Conservation (phyloP, 2,329 filamentous ascomycete species). For the Fusarium oligoseptatum region DNA sequence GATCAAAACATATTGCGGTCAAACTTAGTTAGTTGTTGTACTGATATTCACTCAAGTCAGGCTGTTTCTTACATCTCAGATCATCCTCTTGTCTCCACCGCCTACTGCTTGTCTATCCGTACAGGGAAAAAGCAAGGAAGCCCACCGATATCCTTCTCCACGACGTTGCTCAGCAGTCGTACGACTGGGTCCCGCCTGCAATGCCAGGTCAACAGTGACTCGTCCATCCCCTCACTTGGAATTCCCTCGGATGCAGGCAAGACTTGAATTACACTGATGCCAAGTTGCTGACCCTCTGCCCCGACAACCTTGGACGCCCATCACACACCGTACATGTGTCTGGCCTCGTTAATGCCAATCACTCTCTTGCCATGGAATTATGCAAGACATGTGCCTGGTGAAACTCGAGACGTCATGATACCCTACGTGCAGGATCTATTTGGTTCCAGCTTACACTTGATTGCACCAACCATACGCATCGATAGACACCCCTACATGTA, state of each 20-base stretch:
- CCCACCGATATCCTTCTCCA: not conserved
- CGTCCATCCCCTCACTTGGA: not conserved
- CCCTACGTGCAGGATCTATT: not conserved
- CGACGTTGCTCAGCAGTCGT: slow-evolving; percentile 2
- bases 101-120: not conserved
- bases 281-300: not conserved
- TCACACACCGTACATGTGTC: not conserved
- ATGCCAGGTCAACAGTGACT: not conserved
- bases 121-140: not conserved
- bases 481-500: not conserved
- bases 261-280: not conserved
- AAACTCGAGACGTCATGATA: not conserved
- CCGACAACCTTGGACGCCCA: not conserved
- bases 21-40: not conserved
- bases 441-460: not conserved
- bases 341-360: not conserved
- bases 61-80: not conserved
- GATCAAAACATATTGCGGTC: not conserved
- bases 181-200: slow-evolving; percentile 5
- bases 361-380: not conserved
- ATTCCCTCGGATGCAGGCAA: not conserved
- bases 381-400: not conserved
- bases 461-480: not conserved
- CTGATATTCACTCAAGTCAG: not conserved
- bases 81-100: not conserved